Evolutionary conservation across 2,329 filamentous ascomycete species (phyloP), one percentile per base, ranked within the genome.

Genomic region (Bipolaris bicolor): DNA sequence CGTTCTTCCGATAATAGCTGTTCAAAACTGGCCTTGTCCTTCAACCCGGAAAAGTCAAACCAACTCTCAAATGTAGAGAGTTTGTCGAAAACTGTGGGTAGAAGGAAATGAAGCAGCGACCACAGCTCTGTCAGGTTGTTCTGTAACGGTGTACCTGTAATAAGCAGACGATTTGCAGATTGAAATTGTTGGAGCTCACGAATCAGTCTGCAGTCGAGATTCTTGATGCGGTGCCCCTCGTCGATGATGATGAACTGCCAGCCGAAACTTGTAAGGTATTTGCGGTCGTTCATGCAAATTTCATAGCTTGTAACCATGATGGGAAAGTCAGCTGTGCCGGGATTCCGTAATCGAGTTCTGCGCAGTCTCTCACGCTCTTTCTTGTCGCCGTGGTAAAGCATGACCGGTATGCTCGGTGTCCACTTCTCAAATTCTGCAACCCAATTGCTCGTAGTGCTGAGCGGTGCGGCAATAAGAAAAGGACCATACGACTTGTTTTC

Each of bases 181-280:
- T 89, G 88, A 70, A 98, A 98, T 0, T 90, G 89, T 62, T 95
- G 87, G 0, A 99, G 80, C 64, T 97, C 92, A 46, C 91, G 89
- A 62, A 98, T 97, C 0, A 99, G 82, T 56, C 91, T 90, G 29
- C 94, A 96, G 48, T 98, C 93, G 61, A 96, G 89, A 63, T 99
- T 99, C 80, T 99, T 99, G 83, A 99, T 88, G 1, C 95, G 89
- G 73, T 99, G 95, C 0, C 95, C 95, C 78, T 99, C 95, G 66
- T 99, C 94, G 60, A 99, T 96, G 64, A 99, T 95, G 69, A 99
- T 97, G 67, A 97, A 97, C 52, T 96, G 92, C 95, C 95, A 99
- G 34, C 92, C 89, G 55, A 96, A 94, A 55, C 90, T 89, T 0
- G 88, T 87, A 5, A 99, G 79, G 34, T 88, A 88, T 50, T 92